phyloP scores from a whole-genome alignment of 768 basidiomycete genomes.

The Tricholoma hemisulphureum region DNA sequence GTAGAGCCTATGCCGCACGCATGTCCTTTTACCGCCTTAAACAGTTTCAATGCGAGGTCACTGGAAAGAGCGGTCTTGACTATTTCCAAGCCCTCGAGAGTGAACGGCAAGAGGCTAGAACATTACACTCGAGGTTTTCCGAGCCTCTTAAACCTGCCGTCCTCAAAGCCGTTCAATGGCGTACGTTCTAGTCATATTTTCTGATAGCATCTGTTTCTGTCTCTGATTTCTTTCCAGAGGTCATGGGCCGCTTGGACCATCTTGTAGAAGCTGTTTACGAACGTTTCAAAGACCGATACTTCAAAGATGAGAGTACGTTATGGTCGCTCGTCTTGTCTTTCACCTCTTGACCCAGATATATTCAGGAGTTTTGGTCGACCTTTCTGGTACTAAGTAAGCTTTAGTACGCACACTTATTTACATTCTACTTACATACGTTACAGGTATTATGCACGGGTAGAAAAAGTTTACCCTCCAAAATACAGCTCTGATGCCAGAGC shows the following conservation, averaged over 20 bases:
- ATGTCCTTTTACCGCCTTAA: slow-evolving; percentile 94
- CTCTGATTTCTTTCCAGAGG: slow-evolving; percentile 57
- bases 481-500: slow-evolving; percentile 44
- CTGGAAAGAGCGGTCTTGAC: slow-evolving; percentile 89
- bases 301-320: slow-evolving; percentile 81
- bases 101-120: slow-evolving; percentile 85
- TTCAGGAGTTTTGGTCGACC: slow-evolving; percentile 81
- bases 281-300: slow-evolving; percentile 95
- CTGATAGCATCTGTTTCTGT: slow-evolving; percentile 13
- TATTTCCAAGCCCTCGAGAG: slow-evolving; percentile 94
- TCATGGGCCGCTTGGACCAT: slow-evolving; percentile 93
- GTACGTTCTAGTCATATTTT: slow-evolving; percentile 54
- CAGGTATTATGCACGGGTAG: slow-evolving; percentile 81
- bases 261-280: slow-evolving; percentile 94
- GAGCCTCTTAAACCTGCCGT: slow-evolving; percentile 90
- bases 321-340: slow-evolving; percentile 9
- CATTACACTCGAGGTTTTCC: slow-evolving; percentile 89
- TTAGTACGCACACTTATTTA: not conserved
- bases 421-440: slow-evolving; percentile 15
- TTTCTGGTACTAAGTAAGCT: slow-evolving; percentile 80
- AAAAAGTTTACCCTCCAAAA: slow-evolving; percentile 73
- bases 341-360: slow-evolving; percentile 12
- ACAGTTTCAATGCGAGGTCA: slow-evolving; percentile 97
- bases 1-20: slow-evolving; percentile 79
- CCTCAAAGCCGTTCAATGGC: slow-evolving; percentile 93